phyloP scores from a whole-genome alignment of 345 rosid genomes.

The Salix brachista region DNA sequence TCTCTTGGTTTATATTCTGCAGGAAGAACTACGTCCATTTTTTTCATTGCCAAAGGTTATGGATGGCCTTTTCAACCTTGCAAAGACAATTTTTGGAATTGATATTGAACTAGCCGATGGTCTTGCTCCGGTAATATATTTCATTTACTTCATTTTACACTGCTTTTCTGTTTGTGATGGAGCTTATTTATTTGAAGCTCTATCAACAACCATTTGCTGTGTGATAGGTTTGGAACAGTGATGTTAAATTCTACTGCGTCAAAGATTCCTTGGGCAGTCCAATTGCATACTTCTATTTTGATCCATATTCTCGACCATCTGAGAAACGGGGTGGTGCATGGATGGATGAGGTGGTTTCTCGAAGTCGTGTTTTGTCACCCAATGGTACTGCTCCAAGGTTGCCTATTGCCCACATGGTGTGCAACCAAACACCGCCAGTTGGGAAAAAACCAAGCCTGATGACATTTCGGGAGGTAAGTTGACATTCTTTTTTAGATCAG shows the following conservation, averaged over 20 bases:
- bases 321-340: conserved; percentile 89
- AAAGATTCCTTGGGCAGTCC: conserved; percentile 80
- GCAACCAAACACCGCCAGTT: conserved; percentile 93
- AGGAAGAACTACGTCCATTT: conserved; percentile 89
- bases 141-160: conserved; percentile 8
- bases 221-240: conserved; percentile 80
- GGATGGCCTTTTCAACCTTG: conserved; percentile 79
- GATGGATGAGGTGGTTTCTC: conserved; percentile 82
- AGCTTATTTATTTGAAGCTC: conserved; percentile 14
- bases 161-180: neutral
- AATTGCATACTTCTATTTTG: conserved; percentile 85
- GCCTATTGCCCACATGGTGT: conserved; percentile 89
- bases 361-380: conserved; percentile 65
- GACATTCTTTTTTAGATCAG: neutral
- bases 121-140: conserved; percentile 64
- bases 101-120: conserved; percentile 80
- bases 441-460: conserved; percentile 91
- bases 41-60: conserved; percentile 87
- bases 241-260: conserved; percentile 74
- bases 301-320: conserved; percentile 94
- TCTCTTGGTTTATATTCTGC: neutral
- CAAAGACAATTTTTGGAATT: conserved; percentile 64
- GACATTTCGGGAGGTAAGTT: conserved; percentile 85
- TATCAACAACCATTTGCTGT: conserved; percentile 15
- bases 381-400: conserved; percentile 51